Conservation (phyloP, 306 rosid species). For the Glycine tomentella region DNA sequence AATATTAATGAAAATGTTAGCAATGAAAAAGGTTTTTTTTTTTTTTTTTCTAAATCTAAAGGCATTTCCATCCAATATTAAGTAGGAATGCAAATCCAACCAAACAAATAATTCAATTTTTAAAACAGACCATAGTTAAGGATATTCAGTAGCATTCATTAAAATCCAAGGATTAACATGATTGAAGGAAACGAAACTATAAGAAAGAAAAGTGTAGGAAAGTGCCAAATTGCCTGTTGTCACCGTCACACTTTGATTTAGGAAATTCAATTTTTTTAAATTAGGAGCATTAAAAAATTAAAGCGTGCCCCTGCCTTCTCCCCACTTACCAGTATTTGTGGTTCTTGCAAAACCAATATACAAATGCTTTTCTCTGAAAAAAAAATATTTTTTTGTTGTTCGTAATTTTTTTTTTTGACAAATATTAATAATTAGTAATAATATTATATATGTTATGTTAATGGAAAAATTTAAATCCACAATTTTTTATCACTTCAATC, state of each 20-base stretch:
- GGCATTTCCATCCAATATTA: background rate
- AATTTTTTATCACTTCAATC: no score
- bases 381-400: background rate
- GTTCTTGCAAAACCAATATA: conserved; percentile 29
- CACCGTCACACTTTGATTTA: background rate
- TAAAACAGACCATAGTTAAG: background rate
- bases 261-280: background rate
- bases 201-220: background rate
- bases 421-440: no score
- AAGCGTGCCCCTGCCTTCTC: background rate
- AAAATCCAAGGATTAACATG: background rate
- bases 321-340: background rate
- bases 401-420: background rate
- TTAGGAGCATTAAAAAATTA: background rate
- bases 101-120: background rate
- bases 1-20: background rate
- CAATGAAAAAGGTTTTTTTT: background rate
- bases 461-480: no score
- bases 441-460: no score
- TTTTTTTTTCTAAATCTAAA: background rate
- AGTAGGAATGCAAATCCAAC: background rate
- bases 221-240: background rate
- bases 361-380: background rate
- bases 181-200: background rate
- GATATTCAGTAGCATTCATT: background rate